Percentiles rank a stretch among this genome's conserved stretches.
phyloP scores from a whole-genome alignment of 306 rosid genomes.

The Prunus dulcis region DNA sequence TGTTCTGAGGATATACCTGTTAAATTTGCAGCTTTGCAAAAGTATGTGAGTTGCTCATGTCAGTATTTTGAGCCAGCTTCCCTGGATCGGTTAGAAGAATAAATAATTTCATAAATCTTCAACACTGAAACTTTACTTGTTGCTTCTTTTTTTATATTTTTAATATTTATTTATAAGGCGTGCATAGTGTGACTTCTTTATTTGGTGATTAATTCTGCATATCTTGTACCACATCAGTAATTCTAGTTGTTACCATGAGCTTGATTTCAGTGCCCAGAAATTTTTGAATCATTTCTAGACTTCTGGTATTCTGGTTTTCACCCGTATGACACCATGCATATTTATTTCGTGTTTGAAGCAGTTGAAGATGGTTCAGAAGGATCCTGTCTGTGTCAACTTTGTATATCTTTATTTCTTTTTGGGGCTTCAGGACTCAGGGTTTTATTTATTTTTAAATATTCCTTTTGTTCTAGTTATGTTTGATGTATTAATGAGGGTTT shows the following conservation, averaged over 20 bases:
- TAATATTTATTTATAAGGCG: background rate
- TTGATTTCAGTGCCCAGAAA: background rate
- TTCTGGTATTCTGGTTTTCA: background rate
- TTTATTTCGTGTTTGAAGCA: background rate
- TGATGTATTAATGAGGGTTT: background rate
- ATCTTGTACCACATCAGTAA: background rate
- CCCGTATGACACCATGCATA: background rate
- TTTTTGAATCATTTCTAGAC: background rate
- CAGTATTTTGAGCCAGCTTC: background rate
- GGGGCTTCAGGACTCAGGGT: background rate
- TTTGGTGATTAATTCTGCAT: conserved; percentile 7
- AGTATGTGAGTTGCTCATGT: conserved; percentile 49
- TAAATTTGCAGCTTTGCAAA: conserved; percentile 80
- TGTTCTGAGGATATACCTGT: conserved; percentile 70
- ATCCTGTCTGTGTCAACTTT: background rate
- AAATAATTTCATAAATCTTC: background rate
- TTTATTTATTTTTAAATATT: background rate
- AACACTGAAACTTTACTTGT: background rate
- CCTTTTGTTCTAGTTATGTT: background rate
- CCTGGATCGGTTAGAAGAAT: background rate
- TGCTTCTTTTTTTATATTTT: background rate
- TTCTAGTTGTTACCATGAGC: background rate
- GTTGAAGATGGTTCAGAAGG: background rate
- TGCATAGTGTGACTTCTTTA: background rate
- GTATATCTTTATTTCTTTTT: background rate